Base-by-base conservation (phyloP, 1,284 basidiomycete species). In the Athelia sp. region DNA sequence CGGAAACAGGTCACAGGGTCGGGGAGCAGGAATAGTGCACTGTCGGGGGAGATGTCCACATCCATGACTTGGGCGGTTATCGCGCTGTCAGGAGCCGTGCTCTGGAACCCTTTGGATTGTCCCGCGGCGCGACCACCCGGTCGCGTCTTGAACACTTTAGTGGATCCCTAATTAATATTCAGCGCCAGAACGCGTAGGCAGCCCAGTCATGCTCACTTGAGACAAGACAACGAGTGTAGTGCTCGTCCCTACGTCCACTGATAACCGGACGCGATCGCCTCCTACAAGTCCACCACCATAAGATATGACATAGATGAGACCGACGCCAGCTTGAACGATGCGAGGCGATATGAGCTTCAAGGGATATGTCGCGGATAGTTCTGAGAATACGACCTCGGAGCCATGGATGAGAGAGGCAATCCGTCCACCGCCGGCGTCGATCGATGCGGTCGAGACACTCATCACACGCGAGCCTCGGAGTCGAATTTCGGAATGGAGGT, bases 261-360 rank as follows among this genome's bases (percentile, higher is more conserved):
- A 64, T 2, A 98, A 66, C 43, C 77, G 67, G 34, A 97, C 74
- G 34, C 72, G 67, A 69, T 99, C 96, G 0, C 95, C 95, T 4
- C 87, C 83, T 23, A 99, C 91, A 3, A 98, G 78, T 1, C 96
- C 96, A 13, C 96, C 96, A 1, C 96, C 96, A 58, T 98, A 98
- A 19, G 84, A 85, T 47, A 98, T 70, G 23, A 93, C 72, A 62
- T 98, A 98, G 18, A 86, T 81, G 44, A 88, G 73, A 4, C 81
- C 85, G 14, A 93, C 74, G 18, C 71, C 65, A 35, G 70, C 63
- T 40, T 71, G 69, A 11, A 63, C 55, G 19, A 77, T 64, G 49
- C 73, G 74, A 1, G 93, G 91, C 2, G 90, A 84, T 52, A 98
- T 75, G 19, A 98, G 78, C 69, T 98, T 98, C 58, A 98, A 76